These are phyloP conservation scores for Agaricus sinodeliciosus DNA, from an alignment of 768 basidiomycete genomes.

Conservation along the genomic window DNA sequence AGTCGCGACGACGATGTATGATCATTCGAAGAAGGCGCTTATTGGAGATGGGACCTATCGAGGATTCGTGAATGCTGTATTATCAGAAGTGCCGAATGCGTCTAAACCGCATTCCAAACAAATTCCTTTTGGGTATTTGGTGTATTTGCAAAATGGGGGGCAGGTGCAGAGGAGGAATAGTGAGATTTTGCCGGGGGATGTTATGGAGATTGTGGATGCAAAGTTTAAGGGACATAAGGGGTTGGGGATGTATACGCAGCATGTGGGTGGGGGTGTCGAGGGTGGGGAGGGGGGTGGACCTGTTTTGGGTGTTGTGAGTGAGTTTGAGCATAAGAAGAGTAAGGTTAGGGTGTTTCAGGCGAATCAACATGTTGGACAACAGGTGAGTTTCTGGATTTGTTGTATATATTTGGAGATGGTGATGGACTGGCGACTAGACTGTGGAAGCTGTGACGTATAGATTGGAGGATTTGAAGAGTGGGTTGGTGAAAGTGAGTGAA, in stretches of 20 bases:
- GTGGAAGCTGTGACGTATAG: slow-evolving; percentile 83
- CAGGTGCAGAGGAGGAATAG: slow-evolving; percentile 67
- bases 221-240: slow-evolving; percentile 77
- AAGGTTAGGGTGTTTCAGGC: slow-evolving; percentile 85
- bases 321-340: slow-evolving; percentile 82
- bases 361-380: slow-evolving; percentile 78
- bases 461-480: slow-evolving; percentile 85
- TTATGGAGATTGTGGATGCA: slow-evolving; percentile 70
- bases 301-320: slow-evolving; percentile 68
- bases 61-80: slow-evolving; percentile 67
- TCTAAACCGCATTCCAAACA: slow-evolving; percentile 24
- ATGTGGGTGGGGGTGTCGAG: slow-evolving; percentile 29
- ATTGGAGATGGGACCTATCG: slow-evolving; percentile 82
- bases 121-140: slow-evolving; percentile 57
- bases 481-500: slow-evolving; percentile 61
- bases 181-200: slow-evolving; percentile 84
- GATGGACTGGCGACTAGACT: slow-evolving; percentile 21
- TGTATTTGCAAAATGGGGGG: slow-evolving; percentile 64
- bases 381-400: slow-evolving; percentile 38
- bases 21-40: slow-evolving; percentile 70
- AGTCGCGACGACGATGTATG: slow-evolving; percentile 57
- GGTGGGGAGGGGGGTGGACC: slow-evolving; percentile 42
- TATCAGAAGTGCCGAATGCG: slow-evolving; percentile 63
- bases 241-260: slow-evolving; percentile 64
- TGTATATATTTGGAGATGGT: background rate